These are phyloP conservation scores for Trichoderma sp. DNA, from an alignment of 2,329 filamentous ascomycete genomes.

Conservation along the genomic window DNA sequence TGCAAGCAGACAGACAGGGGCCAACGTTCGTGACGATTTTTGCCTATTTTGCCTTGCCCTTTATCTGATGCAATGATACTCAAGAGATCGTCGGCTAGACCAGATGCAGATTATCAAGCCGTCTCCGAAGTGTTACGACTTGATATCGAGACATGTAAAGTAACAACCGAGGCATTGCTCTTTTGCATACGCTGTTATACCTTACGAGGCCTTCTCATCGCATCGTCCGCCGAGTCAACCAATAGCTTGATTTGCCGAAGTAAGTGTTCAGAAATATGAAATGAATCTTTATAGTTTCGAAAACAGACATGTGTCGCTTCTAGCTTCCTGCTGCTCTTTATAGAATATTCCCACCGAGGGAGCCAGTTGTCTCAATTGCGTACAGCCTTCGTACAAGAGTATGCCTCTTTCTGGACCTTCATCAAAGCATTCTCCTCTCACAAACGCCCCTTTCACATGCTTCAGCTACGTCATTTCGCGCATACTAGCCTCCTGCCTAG, in stretches of 20 bases:
- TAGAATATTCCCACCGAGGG: not conserved
- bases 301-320: too few relatives aligned
- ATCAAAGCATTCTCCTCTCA: not conserved
- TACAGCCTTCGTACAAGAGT: too few relatives aligned
- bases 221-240: not conserved
- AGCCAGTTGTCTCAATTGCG: not conserved
- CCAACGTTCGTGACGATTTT: not conserved
- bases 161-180: not conserved
- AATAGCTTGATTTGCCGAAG: not conserved
- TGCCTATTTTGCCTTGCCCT: not conserved
- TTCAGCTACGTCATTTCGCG: not conserved
- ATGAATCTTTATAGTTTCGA: too few relatives aligned
- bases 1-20: not conserved
- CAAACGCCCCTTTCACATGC: not conserved
- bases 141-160: not conserved
- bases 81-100: not conserved
- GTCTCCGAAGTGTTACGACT: not conserved
- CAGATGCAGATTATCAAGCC: not conserved
- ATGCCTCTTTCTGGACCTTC: not conserved
- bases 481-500: not conserved
- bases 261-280: not conserved
- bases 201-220: not conserved
- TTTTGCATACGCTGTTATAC: not conserved
- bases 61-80: constrained; percentile 7
- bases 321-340: not conserved